phyloP scores from a whole-genome alignment of 2,329 filamentous ascomycete genomes.

The Claviceps quebecensis region DNA sequence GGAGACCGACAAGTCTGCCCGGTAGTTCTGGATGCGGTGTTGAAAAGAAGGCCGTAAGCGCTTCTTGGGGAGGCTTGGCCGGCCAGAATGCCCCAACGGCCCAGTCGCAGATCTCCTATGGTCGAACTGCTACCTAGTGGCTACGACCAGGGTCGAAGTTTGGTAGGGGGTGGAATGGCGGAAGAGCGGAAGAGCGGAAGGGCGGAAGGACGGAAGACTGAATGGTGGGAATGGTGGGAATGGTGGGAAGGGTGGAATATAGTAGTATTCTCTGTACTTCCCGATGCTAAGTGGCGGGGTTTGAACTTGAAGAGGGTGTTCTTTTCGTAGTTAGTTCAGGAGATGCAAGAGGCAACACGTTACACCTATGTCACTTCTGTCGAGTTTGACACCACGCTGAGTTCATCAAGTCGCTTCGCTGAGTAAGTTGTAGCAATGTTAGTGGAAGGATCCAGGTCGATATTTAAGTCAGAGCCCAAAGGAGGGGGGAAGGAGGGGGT shows the following conservation, averaged over 20 bases:
- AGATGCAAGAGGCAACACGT: not conserved
- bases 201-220: not conserved
- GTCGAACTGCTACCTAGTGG: slow-evolving; percentile 5
- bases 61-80: slow-evolving; percentile 1
- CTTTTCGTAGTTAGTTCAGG: not conserved
- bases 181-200: not conserved
- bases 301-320: not conserved
- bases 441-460: slow-evolving; percentile 8
- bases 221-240: not conserved
- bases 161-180: slow-evolving; percentile 1
- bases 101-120: slow-evolving; percentile 1
- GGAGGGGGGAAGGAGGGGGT: not conserved
- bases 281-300: slow-evolving; percentile 3
- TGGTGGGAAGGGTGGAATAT: not conserved
- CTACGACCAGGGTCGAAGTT: slow-evolving; percentile 6
- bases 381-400: not conserved
- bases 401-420: not conserved
- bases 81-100: not conserved
- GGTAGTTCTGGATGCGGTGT: not conserved
- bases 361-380: not conserved
- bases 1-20: not conserved
- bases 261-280: not conserved
- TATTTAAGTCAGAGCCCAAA: slow-evolving; percentile 6
- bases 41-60: not conserved
- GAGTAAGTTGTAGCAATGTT: not conserved